Conservation (phyloP, 2,329 filamentous ascomycete species). For the Exophiala oligosperma region DNA sequence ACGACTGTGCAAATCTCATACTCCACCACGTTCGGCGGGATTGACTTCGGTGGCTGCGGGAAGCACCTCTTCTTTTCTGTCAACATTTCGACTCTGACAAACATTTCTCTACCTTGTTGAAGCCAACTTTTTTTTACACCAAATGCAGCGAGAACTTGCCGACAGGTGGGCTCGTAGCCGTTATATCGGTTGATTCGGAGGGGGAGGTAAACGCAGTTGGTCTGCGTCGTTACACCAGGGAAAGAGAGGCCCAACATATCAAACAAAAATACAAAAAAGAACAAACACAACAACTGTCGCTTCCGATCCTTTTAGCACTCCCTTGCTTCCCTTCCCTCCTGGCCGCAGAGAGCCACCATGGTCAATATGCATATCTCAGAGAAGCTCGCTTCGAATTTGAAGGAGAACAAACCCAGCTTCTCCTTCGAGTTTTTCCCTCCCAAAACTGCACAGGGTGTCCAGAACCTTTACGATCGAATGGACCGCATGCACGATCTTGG, state of each 20-base stretch:
- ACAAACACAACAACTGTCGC: conserved; percentile 1
- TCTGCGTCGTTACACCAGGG: background rate
- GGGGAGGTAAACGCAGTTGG: background rate
- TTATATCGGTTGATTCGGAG: conserved; percentile 42
- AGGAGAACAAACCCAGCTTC: conserved; percentile 80
- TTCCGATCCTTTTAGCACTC: background rate
- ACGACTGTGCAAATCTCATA: background rate
- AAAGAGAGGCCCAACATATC: background rate
- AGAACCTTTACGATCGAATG: conserved; percentile 99
- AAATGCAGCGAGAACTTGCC: conserved; percentile 55
- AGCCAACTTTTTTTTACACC: conserved; percentile 1
- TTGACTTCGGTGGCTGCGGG: background rate
- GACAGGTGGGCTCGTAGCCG: conserved; percentile 50
- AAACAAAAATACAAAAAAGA: conserved; percentile 9
- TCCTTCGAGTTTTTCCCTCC: conserved; percentile 99
- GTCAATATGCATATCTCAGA: conserved; percentile 89
- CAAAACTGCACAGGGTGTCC: conserved; percentile 85
- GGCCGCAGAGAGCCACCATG: background rate
- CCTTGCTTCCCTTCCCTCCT: background rate
- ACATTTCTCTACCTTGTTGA: background rate
- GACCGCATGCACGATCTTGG: conserved; percentile 96
- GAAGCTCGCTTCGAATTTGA: conserved; percentile 81
- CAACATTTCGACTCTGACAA: background rate
- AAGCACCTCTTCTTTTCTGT: background rate
- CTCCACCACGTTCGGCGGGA: background rate